Conservation (phyloP, 176 grass and related monocot genomes). For the Avena atlantica region DNA sequence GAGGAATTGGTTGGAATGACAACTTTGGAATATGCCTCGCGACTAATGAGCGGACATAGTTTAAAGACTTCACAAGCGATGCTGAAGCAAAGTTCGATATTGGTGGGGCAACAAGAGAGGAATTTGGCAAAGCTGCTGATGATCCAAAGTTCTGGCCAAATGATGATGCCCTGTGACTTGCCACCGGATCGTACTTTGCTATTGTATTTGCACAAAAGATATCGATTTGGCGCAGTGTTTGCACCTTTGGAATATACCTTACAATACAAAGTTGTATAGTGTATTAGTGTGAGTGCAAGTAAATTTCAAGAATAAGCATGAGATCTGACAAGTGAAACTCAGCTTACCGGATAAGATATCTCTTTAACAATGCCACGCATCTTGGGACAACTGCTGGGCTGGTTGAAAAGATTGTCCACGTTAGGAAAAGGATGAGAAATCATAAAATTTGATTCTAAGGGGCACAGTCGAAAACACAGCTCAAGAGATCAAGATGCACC, state of each 20-base stretch:
- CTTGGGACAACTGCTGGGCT: constrained; percentile 97
- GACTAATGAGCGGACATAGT: constrained; percentile 92
- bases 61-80: constrained; percentile 94
- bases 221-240: constrained; percentile 91
- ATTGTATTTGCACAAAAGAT: constrained; percentile 91
- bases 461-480: constrained; percentile 30
- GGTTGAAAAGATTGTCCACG: constrained; percentile 55
- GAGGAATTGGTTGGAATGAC: constrained; percentile 78
- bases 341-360: constrained; percentile 89
- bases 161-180: constrained; percentile 59
- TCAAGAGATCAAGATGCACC: constrained; percentile 30
- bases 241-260: constrained; percentile 87
- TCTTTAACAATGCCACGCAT: constrained; percentile 86
- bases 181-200: constrained; percentile 69
- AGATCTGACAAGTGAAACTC: background rate
- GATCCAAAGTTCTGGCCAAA: constrained; percentile 48
- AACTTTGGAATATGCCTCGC: constrained; percentile 88
- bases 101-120: constrained; percentile 54
- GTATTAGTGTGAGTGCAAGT: constrained; percentile 33
- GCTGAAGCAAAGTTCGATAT: constrained; percentile 72
- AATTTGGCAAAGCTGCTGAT: constrained; percentile 57
- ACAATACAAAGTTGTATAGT: constrained; percentile 31
- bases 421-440: constrained; percentile 43
- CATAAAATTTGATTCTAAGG: background rate
- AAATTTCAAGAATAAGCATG: constrained; percentile 26